Percentiles rank a stretch among this genome's conserved stretches.
These are phyloP conservation scores for Fusarium liriodendri DNA, from an alignment of 2,329 filamentous ascomycete species.

Conservation along the genomic window DNA sequence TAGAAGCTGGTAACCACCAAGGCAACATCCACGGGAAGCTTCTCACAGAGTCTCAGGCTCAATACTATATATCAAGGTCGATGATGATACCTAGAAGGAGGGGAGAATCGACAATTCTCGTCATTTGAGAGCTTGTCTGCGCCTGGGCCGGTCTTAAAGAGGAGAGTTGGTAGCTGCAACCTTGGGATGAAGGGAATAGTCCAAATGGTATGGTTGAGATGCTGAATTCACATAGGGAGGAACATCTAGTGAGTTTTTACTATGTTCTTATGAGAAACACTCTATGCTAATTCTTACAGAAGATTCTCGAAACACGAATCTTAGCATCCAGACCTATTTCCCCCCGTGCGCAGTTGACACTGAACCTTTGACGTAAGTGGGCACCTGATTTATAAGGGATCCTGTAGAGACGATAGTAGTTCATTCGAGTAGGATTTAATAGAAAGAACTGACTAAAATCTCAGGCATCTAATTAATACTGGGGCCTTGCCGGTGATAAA, in stretches of 20 bases:
- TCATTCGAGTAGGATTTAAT: conserved; percentile 81
- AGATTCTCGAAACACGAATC: neutral
- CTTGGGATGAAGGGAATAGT: neutral
- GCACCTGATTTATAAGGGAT: neutral
- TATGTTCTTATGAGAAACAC: neutral
- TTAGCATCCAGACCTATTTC: neutral
- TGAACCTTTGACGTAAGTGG: neutral
- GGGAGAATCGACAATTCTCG: neutral
- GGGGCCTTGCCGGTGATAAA: conserved; percentile 83
- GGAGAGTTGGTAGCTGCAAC: neutral
- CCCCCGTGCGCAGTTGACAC: neutral
- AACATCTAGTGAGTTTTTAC: neutral
- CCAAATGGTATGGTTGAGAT: neutral
- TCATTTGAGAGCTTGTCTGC: neutral
- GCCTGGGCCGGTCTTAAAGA: neutral
- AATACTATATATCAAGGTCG: neutral
- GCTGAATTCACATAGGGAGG: neutral
- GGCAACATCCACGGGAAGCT: conserved; percentile 57
- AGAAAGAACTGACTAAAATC: conserved; percentile 79
- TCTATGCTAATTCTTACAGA: neutral
- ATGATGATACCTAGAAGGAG: neutral
- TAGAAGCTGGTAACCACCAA: conserved; percentile 61
- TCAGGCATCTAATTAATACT: conserved; percentile 75
- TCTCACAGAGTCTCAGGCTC: neutral
- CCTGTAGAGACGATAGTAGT: conserved; percentile 70